Evolutionary conservation across 2,329 filamentous ascomycete species (phyloP), one percentile per base, ranked within the genome.

Genomic region (Parastagonospora avenae): DNA sequence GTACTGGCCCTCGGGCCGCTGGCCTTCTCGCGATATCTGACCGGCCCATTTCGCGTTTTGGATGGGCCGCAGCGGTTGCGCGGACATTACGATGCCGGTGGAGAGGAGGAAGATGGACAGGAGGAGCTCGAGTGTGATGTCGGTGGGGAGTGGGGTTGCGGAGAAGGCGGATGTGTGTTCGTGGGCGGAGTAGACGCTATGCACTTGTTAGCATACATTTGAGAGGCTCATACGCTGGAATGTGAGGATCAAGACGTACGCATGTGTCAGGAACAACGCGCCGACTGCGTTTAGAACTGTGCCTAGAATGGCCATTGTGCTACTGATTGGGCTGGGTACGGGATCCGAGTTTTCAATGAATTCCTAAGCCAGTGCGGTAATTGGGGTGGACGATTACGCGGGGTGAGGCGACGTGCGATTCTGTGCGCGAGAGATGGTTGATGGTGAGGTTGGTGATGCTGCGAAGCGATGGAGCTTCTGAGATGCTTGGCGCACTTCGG

Each of bases 181-280:
- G 75, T 96, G 90, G 40, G 92, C 92, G 44, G 94, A 99, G 77
- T 97, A 99, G 77, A 92, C 95, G 58, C 94, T 99, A 71, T 46
- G 10, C 39, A 4, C 2, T 27, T 30, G 45, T 71, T 52, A 71
- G 62, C 46, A 70, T n/a, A n/a, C n/a, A n/a, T n/a, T n/a, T n/a
- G n/a, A 12, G 27, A 27, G 29, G 14, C n/a, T 4, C 16, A 29
- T 10, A 15, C 10, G 30, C 11, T 35, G 90, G 75, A 86, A 97
- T 93, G 92, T 90, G 76, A 97, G 93, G 38, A 87, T 85, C 14
- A 97, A 82, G 59, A 97, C 90, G 75, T 86, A 97, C 93, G 92
- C 90, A 76, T 97, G 93, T 39, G 87, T 85, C 14, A 97, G 82
- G 59, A 97, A 82, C 48, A 96, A 63, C 10, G 93, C 80, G 58